A percentile compares a stretch with the other conserved stretches of the same genome.
Evolutionary conservation across 306 rosid species (phyloP).

Genomic region (peach (Prunus persica)): DNA sequence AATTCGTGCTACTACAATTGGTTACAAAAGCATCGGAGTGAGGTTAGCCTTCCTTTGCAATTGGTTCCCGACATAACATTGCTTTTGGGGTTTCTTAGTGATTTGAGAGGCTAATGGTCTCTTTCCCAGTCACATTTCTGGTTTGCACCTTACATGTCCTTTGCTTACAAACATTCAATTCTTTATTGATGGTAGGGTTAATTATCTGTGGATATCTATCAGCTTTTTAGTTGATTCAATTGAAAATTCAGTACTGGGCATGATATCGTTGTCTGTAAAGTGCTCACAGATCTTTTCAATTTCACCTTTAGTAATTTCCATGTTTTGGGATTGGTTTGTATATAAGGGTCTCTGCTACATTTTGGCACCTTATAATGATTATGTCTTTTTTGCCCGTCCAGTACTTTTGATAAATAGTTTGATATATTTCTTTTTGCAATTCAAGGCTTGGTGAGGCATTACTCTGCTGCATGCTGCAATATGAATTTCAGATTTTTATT

Average conservation of each 20-base stretch:
- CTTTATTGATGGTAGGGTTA: neutral
- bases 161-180: neutral
- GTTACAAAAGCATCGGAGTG: conserved; percentile 70
- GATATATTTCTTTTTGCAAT: neutral
- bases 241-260: neutral
- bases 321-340: neutral
- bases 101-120: neutral
- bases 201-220: neutral
- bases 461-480: neutral
- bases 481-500: neutral
- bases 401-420: neutral
- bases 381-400: neutral
- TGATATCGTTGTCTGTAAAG: neutral
- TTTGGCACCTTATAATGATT: neutral
- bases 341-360: neutral
- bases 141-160: neutral
- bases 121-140: neutral
- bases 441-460: neutral
- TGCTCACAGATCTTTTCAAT: neutral
- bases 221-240: neutral
- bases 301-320: neutral
- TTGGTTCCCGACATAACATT: neutral
- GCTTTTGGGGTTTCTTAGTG: neutral
- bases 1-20: conserved; percentile 53
- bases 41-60: conserved; percentile 48